Percentiles rank a stretch among this genome's conserved stretches.
These are phyloP conservation scores for Epichloe scottii DNA, from an alignment of 2,329 filamentous ascomycete genomes.

Conservation along the genomic window DNA sequence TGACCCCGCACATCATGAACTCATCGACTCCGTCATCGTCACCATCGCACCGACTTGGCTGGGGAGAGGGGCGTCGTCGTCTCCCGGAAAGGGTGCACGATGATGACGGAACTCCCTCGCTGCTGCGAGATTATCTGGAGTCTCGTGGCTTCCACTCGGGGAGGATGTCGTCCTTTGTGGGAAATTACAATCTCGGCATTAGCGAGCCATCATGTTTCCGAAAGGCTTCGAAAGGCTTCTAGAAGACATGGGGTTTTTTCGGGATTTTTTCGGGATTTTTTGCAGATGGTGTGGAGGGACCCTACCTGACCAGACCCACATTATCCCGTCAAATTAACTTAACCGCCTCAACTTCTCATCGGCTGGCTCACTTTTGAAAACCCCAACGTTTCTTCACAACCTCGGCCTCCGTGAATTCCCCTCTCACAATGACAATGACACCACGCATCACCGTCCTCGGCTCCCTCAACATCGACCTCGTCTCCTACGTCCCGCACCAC, in stretches of 20 bases:
- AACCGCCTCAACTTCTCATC: too few species aligned
- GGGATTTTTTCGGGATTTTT: too few species aligned
- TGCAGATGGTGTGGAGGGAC: too few species aligned
- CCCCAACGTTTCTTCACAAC: too few species aligned
- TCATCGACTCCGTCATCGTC: slow-evolving; percentile 69
- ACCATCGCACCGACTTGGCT: slow-evolving; percentile 86
- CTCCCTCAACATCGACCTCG: slow-evolving; percentile 89
- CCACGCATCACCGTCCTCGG: slow-evolving; percentile 68
- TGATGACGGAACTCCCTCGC: slow-evolving; percentile 37
- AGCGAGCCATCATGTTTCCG: too few species aligned
- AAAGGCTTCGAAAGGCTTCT: too few species aligned
- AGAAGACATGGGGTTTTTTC: too few species aligned
- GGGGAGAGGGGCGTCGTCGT: slow-evolving; percentile 75
- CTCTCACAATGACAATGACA: slow-evolving; percentile 6
- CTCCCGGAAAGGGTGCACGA: slow-evolving; percentile 49
- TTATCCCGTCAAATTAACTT: too few species aligned
- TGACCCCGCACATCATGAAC: slow-evolving; percentile 41
- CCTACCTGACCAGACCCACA: too few species aligned
- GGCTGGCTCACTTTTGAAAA: too few species aligned
- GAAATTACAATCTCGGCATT: slow-evolving; percentile 25
- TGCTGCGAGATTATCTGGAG: slow-evolving; percentile 51
- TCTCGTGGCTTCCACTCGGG: slow-evolving; percentile 66
- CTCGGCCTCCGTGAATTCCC: not conserved
- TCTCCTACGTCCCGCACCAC: slow-evolving; percentile 74
- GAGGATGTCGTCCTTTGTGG: slow-evolving; percentile 78